These are phyloP conservation scores for Linnemannia schmuckeri DNA, from an alignment of 192 early-diverging fungal species.

Conservation along the genomic window DNA sequence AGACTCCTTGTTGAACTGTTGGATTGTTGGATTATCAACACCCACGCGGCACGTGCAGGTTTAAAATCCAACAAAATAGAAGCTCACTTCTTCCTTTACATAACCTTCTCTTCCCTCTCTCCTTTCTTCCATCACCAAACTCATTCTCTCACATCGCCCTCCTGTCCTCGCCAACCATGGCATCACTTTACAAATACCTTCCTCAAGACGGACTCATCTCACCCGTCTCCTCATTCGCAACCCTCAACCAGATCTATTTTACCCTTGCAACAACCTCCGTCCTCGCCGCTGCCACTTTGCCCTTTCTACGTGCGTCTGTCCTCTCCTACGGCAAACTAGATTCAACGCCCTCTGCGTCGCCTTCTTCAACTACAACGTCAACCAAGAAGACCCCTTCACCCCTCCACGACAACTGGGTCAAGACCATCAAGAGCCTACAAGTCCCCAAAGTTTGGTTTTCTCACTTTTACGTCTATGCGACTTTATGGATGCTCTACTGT, in stretches of 20 bases:
- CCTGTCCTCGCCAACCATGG: background rate
- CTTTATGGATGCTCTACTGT: slow-evolving; percentile 41
- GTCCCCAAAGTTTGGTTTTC: slow-evolving; percentile 68
- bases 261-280: slow-evolving; percentile 28
- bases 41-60: no score
- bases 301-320: slow-evolving; percentile 21
- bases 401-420: background rate
- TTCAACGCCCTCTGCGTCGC: slow-evolving; percentile 11
- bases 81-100: no score
- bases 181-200: background rate
- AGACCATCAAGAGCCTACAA: slow-evolving; percentile 2
- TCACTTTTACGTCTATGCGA: slow-evolving; percentile 66
- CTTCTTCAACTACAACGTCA: background rate
- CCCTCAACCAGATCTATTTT: slow-evolving; percentile 37
- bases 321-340: slow-evolving; percentile 54
- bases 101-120: background rate
- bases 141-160: background rate
- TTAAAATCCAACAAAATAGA: no score
- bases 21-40: no score
- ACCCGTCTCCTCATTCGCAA: slow-evolving; percentile 28
- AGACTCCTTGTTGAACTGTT: no score
- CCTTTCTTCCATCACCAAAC: background rate
- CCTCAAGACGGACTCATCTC: slow-evolving; percentile 1
- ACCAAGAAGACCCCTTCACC: background rate
- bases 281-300: slow-evolving; percentile 27